These are phyloP conservation scores for Linum usitatissimum DNA, from an alignment of 345 rosid genomes.

Conservation along the genomic window DNA sequence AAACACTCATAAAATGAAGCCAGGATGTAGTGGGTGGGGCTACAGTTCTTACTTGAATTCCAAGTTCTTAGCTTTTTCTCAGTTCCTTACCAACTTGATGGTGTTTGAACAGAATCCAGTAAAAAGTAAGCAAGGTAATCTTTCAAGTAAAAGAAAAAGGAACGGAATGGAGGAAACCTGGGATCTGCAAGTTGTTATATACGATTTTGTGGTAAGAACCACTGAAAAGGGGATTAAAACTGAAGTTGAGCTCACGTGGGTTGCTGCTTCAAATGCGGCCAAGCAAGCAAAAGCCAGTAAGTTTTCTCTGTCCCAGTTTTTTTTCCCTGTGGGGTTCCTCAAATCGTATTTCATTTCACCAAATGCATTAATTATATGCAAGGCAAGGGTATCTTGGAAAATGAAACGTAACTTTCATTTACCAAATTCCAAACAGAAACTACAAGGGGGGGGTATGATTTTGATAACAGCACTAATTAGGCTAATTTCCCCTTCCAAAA, in stretches of 20 bases:
- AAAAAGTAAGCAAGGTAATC: not conserved
- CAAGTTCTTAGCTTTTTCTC: not conserved
- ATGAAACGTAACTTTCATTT: not conserved
- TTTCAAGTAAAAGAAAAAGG: not conserved
- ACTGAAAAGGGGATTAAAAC: constrained; percentile 2
- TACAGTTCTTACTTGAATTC: not conserved
- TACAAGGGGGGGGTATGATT: not conserved
- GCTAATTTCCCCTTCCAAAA: not conserved
- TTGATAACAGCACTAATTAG: not conserved
- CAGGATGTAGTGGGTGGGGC: not conserved
- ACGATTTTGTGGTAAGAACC: not conserved
- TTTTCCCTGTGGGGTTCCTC: no score
- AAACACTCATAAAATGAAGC: no score
- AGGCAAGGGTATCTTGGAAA: not conserved
- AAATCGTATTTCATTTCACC: no score
- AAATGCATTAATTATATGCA: no score
- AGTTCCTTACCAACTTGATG: not conserved
- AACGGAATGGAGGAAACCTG: not conserved
- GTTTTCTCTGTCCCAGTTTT: no score
- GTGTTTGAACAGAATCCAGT: not conserved
- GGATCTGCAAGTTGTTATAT: not conserved
- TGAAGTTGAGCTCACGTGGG: constrained; percentile 38
- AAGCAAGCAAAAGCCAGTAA: constrained; percentile 3
- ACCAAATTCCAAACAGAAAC: not conserved
- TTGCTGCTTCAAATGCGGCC: constrained; percentile 19